Base-by-base conservation (phyloP, 2,329 filamentous ascomycete species). In the Colletotrichum coccodes region DNA sequence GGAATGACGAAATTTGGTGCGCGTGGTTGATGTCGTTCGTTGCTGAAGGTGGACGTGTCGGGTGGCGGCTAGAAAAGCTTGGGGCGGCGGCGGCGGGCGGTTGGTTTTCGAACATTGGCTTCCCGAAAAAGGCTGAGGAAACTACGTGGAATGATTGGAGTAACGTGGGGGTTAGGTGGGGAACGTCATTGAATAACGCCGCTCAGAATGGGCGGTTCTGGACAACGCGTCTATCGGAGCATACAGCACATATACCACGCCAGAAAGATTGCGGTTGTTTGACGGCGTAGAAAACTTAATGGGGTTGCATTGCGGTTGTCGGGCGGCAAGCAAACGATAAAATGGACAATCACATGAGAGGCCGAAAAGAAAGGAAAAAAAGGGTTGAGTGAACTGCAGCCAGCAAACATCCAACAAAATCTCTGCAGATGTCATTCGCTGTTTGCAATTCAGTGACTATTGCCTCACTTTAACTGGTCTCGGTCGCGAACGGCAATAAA, bases 171-270 rank as follows among this genome's bases (percentile, higher is more conserved):
- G 46, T 32, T 36, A 46, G 47, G 60, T 53, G 65, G 65, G 40
- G 60, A 49, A 64, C 26, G 23, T 40, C 26, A 59, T 59, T 32
- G 53, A 64, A 53, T 59, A 46, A 59, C 53, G 30, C 30, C 9
- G 46, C 44, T 36, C 46, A 36, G 53, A 68, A 59, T 64, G 60
- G 64, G 60, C 52, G 32, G 52, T 58, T 64, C 60, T 49, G 47
- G 53, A n/a, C 64, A 40, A 68, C 36, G 64, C 59, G 50, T 50
- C 28, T 50, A 67, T 23, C 59, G 44, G 21, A 53, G 50, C 64
- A 63, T 40, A 14, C 28, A 32, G 44, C 54, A 18, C 14, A 40
- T 53, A 36, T n/a, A 40, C 59, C 32, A 38, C 16, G 32, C 47
- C 59, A 34, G 47, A 61, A 26, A 36, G 14, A 58, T 26, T 61